These are phyloP conservation scores for Russula virescens DNA, from an alignment of 768 basidiomycete species.

Conservation along the genomic window DNA sequence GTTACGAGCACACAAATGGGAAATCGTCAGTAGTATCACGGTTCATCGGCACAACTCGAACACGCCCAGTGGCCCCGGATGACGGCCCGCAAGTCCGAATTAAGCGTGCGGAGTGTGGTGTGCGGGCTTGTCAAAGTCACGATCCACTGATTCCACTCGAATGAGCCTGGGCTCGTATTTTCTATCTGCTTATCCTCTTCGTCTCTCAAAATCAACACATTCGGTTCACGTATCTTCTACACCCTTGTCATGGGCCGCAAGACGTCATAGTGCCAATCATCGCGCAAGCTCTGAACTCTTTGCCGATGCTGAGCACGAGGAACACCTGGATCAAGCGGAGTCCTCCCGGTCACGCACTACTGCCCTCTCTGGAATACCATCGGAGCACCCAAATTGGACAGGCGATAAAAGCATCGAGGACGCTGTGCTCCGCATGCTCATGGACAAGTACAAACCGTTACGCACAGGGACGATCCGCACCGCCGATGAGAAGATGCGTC, in stretches of 20 bases:
- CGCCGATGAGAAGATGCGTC: slow-evolving; percentile 63
- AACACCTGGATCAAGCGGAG: slow-evolving; percentile 33
- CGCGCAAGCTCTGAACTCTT: slow-evolving; percentile 57
- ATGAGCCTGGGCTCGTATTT: slow-evolving; percentile 1
- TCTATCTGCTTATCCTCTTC: background rate
- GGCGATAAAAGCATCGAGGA: slow-evolving; percentile 69
- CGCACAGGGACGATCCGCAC: slow-evolving; percentile 52
- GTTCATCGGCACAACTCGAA: too few relatives aligned
- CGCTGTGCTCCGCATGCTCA: slow-evolving; percentile 74
- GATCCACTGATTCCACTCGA: background rate
- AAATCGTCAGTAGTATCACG: too few relatives aligned
- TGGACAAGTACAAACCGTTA: slow-evolving; percentile 82
- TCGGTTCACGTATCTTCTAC: background rate
- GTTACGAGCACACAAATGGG: too few relatives aligned
- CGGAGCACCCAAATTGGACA: slow-evolving; percentile 61
- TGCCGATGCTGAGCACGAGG: slow-evolving; percentile 55
- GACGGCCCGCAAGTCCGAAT: background rate
- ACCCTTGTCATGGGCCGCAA: background rate
- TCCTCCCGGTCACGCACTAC: slow-evolving; percentile 8
- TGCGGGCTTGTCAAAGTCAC: too few relatives aligned
- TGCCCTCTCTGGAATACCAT: slow-evolving; percentile 33
- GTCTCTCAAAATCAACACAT: background rate
- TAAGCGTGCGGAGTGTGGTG: too few relatives aligned
- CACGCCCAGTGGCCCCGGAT: too few relatives aligned
- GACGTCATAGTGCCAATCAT: slow-evolving; percentile 18